Conservation (phyloP, 2,329 filamentous ascomycete species). For the Hirsutella minnesotensis region DNA sequence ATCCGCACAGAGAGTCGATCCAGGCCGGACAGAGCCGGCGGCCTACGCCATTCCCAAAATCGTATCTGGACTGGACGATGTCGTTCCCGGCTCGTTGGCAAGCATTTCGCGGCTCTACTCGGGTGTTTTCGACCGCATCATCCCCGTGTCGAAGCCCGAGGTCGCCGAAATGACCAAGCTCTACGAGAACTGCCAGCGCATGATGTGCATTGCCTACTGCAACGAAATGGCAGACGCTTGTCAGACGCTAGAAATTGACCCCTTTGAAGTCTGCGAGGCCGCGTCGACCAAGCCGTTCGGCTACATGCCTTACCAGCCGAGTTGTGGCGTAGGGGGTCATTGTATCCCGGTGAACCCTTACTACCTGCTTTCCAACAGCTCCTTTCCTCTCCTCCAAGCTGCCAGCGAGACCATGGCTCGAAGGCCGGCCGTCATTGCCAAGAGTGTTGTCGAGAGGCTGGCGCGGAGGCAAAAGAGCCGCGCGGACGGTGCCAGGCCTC, state of each 20-base stretch:
- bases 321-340: background rate
- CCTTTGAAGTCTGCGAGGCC: constrained; percentile 7
- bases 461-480: background rate
- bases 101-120: constrained; percentile 32
- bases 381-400: background rate
- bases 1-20: constrained; percentile 43
- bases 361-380: background rate
- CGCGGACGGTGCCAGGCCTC: background rate
- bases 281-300: background rate
- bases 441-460: background rate
- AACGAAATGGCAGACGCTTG: constrained; percentile 47
- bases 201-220: constrained; percentile 40
- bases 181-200: constrained; percentile 46
- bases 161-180: constrained; percentile 47
- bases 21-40: constrained; percentile 29
- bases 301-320: background rate
- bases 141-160: constrained; percentile 37
- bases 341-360: background rate
- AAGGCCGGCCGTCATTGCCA: background rate
- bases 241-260: constrained; percentile 29
- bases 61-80: constrained; percentile 37
- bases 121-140: constrained; percentile 31
- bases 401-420: background rate
- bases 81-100: constrained; percentile 30
- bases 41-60: constrained; percentile 37